Evolutionary conservation across 805 yeast genomes (phyloP).

Genomic region (Schizosaccharomyces pombe): DNA sequence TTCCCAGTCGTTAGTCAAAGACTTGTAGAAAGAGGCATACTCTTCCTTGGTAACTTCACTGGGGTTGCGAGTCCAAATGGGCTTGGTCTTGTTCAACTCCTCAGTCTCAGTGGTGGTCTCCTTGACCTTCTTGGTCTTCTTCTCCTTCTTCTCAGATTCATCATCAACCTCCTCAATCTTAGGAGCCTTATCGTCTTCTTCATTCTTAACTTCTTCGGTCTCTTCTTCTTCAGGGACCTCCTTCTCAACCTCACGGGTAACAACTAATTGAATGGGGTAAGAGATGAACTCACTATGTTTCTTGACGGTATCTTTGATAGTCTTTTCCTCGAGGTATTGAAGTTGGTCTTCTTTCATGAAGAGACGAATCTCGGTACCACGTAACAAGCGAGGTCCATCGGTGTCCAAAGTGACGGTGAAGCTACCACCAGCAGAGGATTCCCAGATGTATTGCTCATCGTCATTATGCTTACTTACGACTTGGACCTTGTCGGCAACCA

Average conservation of each 20-base stretch:
- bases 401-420: conserved; percentile 87
- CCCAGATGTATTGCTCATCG: conserved; percentile 99
- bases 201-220: conserved; percentile 29
- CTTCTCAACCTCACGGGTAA: conserved; percentile 96
- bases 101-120: conserved; percentile 88
- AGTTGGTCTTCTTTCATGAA: conserved; percentile 96
- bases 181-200: conserved; percentile 45
- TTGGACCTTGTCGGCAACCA: conserved; percentile 96
- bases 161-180: conserved; percentile 54
- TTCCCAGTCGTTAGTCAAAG: conserved; percentile 99
- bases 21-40: conserved; percentile 97
- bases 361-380: conserved; percentile 90
- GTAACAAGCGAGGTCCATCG: conserved; percentile 36
- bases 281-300: conserved; percentile 98
- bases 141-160: conserved; percentile 45
- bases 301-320: conserved; percentile 97
- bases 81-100: conserved; percentile 96
- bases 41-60: conserved; percentile 92
- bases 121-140: conserved; percentile 67
- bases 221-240: conserved; percentile 73
- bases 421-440: conserved; percentile 98
- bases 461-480: conserved; percentile 96
- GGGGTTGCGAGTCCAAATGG: conserved; percentile 98
- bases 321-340: conserved; percentile 97
- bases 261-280: conserved; percentile 95